Conservation (phyloP, 441 rosid species). For the Eruca vesicaria region DNA sequence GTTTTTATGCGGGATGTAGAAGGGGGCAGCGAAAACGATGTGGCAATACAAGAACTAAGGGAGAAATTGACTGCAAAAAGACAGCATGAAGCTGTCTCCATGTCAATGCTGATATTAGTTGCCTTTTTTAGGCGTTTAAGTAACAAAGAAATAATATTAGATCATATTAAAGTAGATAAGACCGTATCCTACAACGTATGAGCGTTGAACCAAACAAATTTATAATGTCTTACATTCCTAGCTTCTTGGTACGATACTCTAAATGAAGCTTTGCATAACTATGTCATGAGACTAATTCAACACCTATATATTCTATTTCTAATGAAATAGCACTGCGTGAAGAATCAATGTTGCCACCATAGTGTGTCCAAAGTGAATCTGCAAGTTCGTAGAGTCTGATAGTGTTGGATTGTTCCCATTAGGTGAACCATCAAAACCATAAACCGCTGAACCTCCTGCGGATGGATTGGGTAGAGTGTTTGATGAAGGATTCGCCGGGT, state of each 20-base stretch:
- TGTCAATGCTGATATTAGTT: too few relatives aligned
- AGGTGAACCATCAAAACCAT: constrained; percentile 57
- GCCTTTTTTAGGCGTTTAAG: constrained; percentile 64
- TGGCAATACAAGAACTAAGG: constrained; percentile 69
- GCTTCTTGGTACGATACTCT: constrained; percentile 9
- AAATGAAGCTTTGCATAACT: constrained; percentile 13
- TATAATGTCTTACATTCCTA: constrained; percentile 25
- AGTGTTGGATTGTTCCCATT: constrained; percentile 46
- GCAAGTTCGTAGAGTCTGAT: constrained; percentile 45
- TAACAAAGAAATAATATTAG: not conserved
- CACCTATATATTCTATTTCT: constrained; percentile 36
- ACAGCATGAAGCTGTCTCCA: constrained; percentile 49
- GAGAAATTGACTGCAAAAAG: constrained; percentile 62
- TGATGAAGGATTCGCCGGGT: constrained; percentile 63
- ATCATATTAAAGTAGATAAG: constrained; percentile 19
- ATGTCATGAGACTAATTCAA: constrained; percentile 12
- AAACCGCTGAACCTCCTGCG: constrained; percentile 40
- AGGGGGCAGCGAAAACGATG: constrained; percentile 88
- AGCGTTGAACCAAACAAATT: constrained; percentile 29
- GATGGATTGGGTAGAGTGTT: constrained; percentile 59
- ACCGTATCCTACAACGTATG: not conserved
- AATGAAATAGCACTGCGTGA: constrained; percentile 35
- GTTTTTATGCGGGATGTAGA: constrained; percentile 14
- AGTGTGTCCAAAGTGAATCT: constrained; percentile 32
- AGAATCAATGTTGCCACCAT: constrained; percentile 39